These are phyloP conservation scores for Cichorium intybus DNA, from an alignment of 140 eudicot genomes.

Conservation along the genomic window DNA sequence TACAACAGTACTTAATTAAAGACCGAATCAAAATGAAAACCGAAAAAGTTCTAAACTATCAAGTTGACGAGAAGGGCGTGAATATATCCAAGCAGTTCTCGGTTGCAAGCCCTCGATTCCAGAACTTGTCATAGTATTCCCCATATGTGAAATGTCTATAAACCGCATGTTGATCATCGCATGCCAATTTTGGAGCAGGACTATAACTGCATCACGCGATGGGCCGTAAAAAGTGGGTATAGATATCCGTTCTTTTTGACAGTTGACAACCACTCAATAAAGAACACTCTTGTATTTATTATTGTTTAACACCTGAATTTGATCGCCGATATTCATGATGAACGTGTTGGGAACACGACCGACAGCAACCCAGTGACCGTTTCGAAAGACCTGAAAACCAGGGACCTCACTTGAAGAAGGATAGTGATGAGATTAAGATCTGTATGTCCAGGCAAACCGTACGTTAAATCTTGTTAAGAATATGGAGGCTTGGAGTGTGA, in stretches of 20 bases:
- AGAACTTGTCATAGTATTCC: conserved; percentile 37
- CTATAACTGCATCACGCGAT: conserved; percentile 31
- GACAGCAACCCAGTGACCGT: conserved; percentile 36
- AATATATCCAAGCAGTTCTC: conserved; percentile 40
- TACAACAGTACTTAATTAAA: no score
- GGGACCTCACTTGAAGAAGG: conserved; percentile 44
- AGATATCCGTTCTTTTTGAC: conserved; percentile 37
- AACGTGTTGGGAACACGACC: conserved; percentile 35
- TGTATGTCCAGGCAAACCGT: conserved; percentile 41
- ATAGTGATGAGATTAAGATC: conserved; percentile 35
- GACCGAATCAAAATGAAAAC: no score
- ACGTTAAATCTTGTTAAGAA: no score
- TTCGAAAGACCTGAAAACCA: conserved; percentile 34
- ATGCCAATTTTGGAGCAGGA: conserved; percentile 33
- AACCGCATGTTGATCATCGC: conserved; percentile 25
- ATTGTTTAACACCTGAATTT: conserved; percentile 45
- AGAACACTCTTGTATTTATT: conserved; percentile 40
- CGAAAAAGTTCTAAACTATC: no score
- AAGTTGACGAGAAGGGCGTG: not conserved
- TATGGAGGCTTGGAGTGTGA: no score
- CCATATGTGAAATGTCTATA: conserved; percentile 26
- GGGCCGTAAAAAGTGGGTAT: conserved; percentile 46
- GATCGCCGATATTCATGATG: conserved; percentile 37
- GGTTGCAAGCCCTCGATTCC: conserved; percentile 41
- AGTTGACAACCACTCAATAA: conserved; percentile 46